Evolutionary conservation across 805 yeast genomes (phyloP), one percentile per base, ranked within the genome.

Genomic region (Ogataea glucozyma): DNA sequence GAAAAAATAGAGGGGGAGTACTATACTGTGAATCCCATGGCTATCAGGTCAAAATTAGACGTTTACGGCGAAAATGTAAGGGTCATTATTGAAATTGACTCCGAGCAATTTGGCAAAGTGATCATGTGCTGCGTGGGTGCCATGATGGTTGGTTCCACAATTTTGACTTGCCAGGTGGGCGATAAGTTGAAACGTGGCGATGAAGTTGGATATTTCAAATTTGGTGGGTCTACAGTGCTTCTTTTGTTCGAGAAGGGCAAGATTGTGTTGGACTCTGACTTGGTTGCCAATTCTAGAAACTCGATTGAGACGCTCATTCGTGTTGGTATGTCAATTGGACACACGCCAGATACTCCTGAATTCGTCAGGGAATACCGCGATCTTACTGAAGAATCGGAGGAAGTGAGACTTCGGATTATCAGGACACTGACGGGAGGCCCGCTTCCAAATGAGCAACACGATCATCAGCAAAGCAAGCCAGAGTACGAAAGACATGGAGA

Each of bases 11-110:
- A 81, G 26, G 99, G 98, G 1, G 93, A 89, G 56, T 91, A 91
- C 61, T 91, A 88, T 61, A 91, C 98, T 0, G 99, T 91, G 14
- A 91, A 91, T 57, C 98, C 98, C 1, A 91, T 91, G 98, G 98
- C 98, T 0, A 78, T 93, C 24, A 66, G 98, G 43, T 85, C 95
- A 2, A 78, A 79, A 9, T 66, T 91, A 43, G 98, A 91, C 62
- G 97, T 91, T 1, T 93, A 79, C 65, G 96, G 97, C 7, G 97
- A 90, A 54, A 91, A 91, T 56, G 81, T 87, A 1, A 72, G 98
- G 29, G 82, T 83, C 4, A 67, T 89, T 2, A 72, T 90, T 2
- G 89, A 96, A 0, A 81, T 91, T 16, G 78, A 85, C 22, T 79
- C 96, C 1, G 71, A 74, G 23, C 69, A 75, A n/a, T 90, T 88